Percentiles rank a stretch among this genome's conserved stretches.
phyloP scores from a whole-genome alignment of 164 flowering plant genomes.

The Cinnamomum micranthum region DNA sequence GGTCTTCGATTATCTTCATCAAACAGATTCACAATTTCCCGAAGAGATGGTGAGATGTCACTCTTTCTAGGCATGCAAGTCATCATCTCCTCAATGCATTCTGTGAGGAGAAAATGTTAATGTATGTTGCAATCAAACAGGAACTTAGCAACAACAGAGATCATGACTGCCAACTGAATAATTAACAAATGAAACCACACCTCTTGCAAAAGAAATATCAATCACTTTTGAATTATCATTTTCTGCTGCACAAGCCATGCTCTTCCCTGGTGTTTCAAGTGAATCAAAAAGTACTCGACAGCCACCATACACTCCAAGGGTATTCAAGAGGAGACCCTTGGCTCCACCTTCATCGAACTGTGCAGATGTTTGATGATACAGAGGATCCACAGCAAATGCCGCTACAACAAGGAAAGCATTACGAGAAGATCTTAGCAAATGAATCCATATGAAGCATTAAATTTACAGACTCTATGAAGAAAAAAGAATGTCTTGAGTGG shows the following conservation, averaged over 20 bases:
- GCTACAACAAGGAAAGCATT: conserved; percentile 29
- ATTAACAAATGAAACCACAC: conserved; percentile 31
- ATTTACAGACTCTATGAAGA: not conserved
- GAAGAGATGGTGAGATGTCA: conserved; percentile 82
- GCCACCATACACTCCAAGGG: conserved; percentile 89
- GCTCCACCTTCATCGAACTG: conserved; percentile 99
- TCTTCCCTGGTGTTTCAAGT: conserved; percentile 75
- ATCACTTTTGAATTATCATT: conserved; percentile 38
- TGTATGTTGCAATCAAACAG: not conserved
- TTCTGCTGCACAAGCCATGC: conserved; percentile 25
- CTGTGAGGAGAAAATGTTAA: conserved; percentile 31
- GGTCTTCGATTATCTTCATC: conserved; percentile 67
- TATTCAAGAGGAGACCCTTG: conserved; percentile 87
- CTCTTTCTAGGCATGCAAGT: conserved; percentile 36
- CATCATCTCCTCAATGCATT: conserved; percentile 69
- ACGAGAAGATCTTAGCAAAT: not conserved
- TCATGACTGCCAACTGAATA: not conserved
- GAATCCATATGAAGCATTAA: not conserved
- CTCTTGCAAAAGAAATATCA: conserved; percentile 80
- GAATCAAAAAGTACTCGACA: conserved; percentile 96
- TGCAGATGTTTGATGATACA: conserved; percentile 95
- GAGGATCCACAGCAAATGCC: conserved; percentile 94
- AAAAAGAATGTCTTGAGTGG: not conserved
- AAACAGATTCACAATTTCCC: conserved; percentile 51
- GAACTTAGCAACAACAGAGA: not conserved